A percentile compares a stretch with the other conserved stretches of the same genome.
These are phyloP conservation scores for Thalia dealbata DNA, from an alignment of 176 grass and related monocot species.

Conservation along the genomic window DNA sequence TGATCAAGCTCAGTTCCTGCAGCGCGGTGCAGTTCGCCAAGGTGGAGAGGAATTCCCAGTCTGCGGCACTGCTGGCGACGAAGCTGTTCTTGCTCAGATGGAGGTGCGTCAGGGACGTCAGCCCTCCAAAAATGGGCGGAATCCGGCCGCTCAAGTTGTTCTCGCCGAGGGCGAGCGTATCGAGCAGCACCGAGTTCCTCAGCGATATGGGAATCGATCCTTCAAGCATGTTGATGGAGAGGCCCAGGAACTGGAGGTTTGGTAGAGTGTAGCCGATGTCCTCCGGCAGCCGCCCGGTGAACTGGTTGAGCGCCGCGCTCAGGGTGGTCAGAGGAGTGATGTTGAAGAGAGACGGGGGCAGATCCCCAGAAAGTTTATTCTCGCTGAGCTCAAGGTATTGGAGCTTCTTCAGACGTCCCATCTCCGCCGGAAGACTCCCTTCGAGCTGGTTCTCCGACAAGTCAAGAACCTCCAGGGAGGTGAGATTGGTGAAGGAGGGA, in stretches of 20 bases:
- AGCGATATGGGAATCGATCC: constrained; percentile 22
- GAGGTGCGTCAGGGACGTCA: neutral
- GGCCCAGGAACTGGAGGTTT: neutral
- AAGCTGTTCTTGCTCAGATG: constrained; percentile 6
- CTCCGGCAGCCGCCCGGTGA: constrained; percentile 3
- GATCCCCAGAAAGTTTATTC: constrained; percentile 9
- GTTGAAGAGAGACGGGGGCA: constrained; percentile 20
- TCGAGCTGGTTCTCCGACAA: constrained; percentile 8
- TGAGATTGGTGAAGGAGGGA: constrained; percentile 10
- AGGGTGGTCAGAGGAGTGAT: constrained; percentile 3
- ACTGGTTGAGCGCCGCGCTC: neutral
- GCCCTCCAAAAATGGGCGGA: constrained; percentile 14
- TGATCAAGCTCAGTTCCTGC: neutral
- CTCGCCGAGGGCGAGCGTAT: neutral
- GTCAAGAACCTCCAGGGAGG: neutral
- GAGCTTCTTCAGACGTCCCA: neutral
- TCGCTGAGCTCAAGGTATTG: neutral
- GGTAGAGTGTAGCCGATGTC: constrained; percentile 24
- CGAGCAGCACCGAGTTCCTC: constrained; percentile 2
- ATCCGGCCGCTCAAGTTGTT: constrained; percentile 26
- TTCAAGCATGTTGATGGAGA: constrained; percentile 12
- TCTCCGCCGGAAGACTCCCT: constrained; percentile 1
- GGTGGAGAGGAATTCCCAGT: constrained; percentile 24
- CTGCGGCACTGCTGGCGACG: neutral
- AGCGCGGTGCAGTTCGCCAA: constrained; percentile 17